A percentile compares a stretch with the other conserved stretches of the same genome.
phyloP scores from a whole-genome alignment of 1,284 basidiomycete genomes.

The Boletus semigastroideus region DNA sequence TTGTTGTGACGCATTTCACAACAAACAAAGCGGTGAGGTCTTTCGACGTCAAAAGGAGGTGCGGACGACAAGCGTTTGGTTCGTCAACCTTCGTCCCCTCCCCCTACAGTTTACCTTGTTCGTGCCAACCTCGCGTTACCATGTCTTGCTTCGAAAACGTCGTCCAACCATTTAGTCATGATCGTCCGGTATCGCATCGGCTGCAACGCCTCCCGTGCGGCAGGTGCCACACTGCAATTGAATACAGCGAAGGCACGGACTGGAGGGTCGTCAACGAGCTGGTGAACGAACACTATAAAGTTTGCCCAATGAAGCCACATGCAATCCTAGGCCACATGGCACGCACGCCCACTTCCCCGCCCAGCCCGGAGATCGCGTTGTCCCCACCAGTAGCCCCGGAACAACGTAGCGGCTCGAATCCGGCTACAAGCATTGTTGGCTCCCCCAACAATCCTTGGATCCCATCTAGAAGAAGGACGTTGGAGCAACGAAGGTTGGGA shows the following conservation, averaged over 20 bases:
- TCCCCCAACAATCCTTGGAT: constrained; percentile 9
- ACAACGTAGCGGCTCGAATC: constrained; percentile 1
- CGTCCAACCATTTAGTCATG: constrained; percentile 5
- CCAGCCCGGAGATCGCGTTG: constrained; percentile 9
- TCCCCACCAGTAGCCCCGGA: constrained; percentile 6
- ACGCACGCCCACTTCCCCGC: constrained; percentile 11
- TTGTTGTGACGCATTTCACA: constrained; percentile 30
- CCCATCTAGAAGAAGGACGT: constrained; percentile 26
- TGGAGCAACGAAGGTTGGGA: constrained; percentile 27
- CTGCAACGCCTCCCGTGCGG: constrained; percentile 25
- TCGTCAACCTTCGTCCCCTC: constrained; percentile 1
- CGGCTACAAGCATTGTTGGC: not conserved
- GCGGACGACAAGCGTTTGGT: constrained; percentile 4
- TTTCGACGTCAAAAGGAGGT: constrained; percentile 27
- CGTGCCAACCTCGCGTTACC: constrained; percentile 1
- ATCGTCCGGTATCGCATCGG: constrained; percentile 12
- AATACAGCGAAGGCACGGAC: constrained; percentile 25
- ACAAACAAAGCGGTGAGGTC: constrained; percentile 32
- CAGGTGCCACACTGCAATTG: constrained; percentile 24
- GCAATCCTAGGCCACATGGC: constrained; percentile 10
- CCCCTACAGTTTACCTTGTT: constrained; percentile 13
- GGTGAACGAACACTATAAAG: constrained; percentile 29
- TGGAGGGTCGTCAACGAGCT: constrained; percentile 31
- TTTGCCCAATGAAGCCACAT: constrained; percentile 27
- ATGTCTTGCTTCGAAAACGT: constrained; percentile 22